phyloP scores from a whole-genome alignment of 108 stramenopile genomes.

The Nannochloropsis oceanica region DNA sequence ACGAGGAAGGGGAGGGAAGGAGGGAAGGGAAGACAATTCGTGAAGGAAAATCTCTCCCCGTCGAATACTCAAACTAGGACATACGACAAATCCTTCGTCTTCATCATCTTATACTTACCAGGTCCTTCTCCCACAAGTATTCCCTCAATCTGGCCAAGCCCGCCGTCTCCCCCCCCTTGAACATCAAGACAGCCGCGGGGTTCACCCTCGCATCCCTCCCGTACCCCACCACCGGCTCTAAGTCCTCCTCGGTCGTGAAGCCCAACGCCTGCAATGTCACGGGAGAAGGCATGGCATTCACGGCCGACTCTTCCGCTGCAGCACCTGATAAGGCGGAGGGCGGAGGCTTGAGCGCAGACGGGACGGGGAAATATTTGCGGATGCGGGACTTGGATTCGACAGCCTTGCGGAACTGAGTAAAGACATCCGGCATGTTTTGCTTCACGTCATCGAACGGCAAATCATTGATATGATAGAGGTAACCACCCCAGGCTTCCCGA shows the following conservation, averaged over 20 bases:
- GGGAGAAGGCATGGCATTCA: conserved; percentile 31
- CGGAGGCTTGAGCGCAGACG: conserved; percentile 42
- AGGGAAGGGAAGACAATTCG: background rate
- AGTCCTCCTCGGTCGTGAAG: conserved; percentile 40
- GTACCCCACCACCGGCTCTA: background rate
- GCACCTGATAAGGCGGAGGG: conserved; percentile 17
- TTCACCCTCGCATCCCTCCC: conserved; percentile 25
- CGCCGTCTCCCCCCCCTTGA: conserved; percentile 75
- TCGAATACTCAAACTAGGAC: background rate
- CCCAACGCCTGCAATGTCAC: conserved; percentile 49
- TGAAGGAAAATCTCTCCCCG: background rate
- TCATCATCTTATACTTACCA: background rate
- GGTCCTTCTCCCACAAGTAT: conserved; percentile 79
- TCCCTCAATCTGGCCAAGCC: conserved; percentile 64
- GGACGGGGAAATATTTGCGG: background rate
- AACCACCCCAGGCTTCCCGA: conserved; percentile 64
- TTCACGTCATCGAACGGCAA: conserved; percentile 50
- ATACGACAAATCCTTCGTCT: background rate
- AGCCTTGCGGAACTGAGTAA: conserved; percentile 77
- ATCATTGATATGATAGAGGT: conserved; percentile 63
- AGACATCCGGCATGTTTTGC: conserved; percentile 57
- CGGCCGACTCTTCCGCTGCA: background rate
- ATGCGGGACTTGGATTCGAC: conserved; percentile 51
- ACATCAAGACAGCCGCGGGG: conserved; percentile 51
- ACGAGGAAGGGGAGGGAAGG: background rate